Conservation (phyloP, 2,329 filamentous ascomycete species). For the Colletotrichum melonis region DNA sequence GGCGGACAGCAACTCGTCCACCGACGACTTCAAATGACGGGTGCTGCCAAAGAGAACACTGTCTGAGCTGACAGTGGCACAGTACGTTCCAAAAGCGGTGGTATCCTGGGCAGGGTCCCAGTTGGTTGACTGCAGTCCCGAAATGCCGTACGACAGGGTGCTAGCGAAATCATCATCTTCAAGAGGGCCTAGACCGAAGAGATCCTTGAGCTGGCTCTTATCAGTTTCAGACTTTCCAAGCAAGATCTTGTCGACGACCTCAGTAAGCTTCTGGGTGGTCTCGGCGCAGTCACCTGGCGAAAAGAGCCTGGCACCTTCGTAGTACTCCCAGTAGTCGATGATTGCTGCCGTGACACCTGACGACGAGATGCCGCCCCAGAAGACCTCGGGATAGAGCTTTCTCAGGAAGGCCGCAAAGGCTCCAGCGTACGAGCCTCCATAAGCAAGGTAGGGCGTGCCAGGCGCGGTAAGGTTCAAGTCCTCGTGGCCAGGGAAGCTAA, state of each 20-base stretch:
- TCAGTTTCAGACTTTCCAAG: conserved; percentile 52
- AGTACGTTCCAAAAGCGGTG: conserved; percentile 58
- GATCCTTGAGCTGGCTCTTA: conserved; percentile 47
- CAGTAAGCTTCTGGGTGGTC: conserved; percentile 68
- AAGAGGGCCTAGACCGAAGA: conserved; percentile 60
- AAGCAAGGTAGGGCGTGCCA: conserved; percentile 78
- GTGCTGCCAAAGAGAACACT: conserved; percentile 55
- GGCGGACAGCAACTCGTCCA: conserved; percentile 51
- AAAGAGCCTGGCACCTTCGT: conserved; percentile 61
- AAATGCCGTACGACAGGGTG: conserved; percentile 53
- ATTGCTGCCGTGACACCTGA: conserved; percentile 84
- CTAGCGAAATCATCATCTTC: conserved; percentile 61
- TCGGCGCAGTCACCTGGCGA: conserved; percentile 71
- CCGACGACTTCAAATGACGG: conserved; percentile 46
- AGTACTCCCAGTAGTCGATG: conserved; percentile 78
- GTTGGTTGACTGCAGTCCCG: conserved; percentile 59
- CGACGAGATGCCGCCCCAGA: conserved; percentile 82
- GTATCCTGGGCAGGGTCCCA: conserved; percentile 63
- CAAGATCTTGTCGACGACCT: conserved; percentile 64
- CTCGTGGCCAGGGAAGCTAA: conserved; percentile 77
- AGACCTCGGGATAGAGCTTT: conserved; percentile 80
- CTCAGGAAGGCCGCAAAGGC: conserved; percentile 82
- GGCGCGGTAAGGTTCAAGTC: conserved; percentile 73
- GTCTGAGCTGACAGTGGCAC: conserved; percentile 56
- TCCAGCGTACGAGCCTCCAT: conserved; percentile 87